Percentiles rank a stretch among this genome's conserved stretches.
These are phyloP conservation scores for Crithidia thermophila DNA, from an alignment of 208 protist genomes.

Conservation along the genomic window DNA sequence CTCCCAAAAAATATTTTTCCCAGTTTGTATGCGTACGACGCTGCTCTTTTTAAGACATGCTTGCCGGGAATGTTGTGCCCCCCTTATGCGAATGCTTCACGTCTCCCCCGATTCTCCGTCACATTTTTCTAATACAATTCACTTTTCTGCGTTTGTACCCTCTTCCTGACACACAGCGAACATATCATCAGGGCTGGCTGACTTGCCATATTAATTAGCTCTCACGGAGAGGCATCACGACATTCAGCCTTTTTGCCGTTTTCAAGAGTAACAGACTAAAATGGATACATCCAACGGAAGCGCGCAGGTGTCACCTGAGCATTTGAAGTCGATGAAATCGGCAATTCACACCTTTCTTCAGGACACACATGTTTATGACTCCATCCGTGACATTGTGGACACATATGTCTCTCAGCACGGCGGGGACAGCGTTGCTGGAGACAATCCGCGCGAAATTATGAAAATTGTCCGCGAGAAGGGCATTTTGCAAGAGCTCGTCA, in stretches of 20 bases:
- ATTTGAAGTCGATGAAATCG: slow-evolving; percentile 71
- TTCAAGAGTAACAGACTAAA: slow-evolving; percentile 1
- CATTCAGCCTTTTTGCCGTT: neutral
- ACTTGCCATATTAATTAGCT: too few species aligned
- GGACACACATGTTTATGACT: slow-evolving; percentile 83
- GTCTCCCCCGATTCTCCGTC: too few species aligned
- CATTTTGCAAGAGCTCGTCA: slow-evolving; percentile 76
- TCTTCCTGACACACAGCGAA: too few species aligned
- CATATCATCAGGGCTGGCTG: too few species aligned
- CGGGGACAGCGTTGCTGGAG: slow-evolving; percentile 27
- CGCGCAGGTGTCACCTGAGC: slow-evolving; percentile 39
- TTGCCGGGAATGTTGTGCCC: too few species aligned
- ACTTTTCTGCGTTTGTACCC: too few species aligned
- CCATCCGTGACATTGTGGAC: slow-evolving; percentile 89
- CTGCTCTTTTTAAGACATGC: too few species aligned
- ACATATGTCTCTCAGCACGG: slow-evolving; percentile 79
- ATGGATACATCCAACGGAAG: slow-evolving; percentile 37
- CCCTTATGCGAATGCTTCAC: too few species aligned
- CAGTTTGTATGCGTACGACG: too few species aligned
- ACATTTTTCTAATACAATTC: too few species aligned
- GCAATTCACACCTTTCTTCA: slow-evolving; percentile 87
- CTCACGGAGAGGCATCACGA: neutral
- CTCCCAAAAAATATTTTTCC: too few species aligned
- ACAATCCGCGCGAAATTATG: slow-evolving; percentile 79
- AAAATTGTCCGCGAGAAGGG: slow-evolving; percentile 85